Evolutionary conservation across 2,329 filamentous ascomycete species (phyloP), one percentile per base, ranked within the genome.

Genomic region (Fusarium austroafricanum): DNA sequence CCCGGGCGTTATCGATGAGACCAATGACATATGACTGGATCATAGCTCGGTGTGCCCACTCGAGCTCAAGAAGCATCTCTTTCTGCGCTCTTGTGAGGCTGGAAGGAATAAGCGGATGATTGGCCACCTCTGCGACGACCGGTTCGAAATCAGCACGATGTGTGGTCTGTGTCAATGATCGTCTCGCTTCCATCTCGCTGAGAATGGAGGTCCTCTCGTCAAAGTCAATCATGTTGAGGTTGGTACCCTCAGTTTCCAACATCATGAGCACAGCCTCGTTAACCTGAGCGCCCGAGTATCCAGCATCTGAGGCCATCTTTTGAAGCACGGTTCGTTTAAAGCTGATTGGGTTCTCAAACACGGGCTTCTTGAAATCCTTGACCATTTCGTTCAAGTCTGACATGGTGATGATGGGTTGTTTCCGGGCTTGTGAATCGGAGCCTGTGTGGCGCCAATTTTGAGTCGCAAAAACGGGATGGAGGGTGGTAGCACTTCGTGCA

Each of bases 1-100:
- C 79, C 11, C 55, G 47, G 17, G 77, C 75, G 61, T 90, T 90
- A 71, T 91, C 88, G 23, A 89, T 85, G 42, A 92, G 76, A 2
- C 88, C 85, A 46, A 91, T 84, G 67, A 89, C 84, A 68, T 90
- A 92, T 2, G 89, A 90, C 47, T 89, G 86, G 45, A 92, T 81
- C 73, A 92, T 89, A 18, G 89, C 89, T 53, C 86, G 82, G 67
- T 92, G 89, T 9, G 89, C 89, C 87, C 89, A 91, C 52, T 89
- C 86, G 5, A 88, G 86, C 74, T 92, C 89, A 37, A 90, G 78
- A 3, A 92, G 77, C 86, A 90, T 89, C 75, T 91, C 89, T 52
- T 84, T 87, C 74, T 92, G 90, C n/a, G 86, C 82, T 59, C 82
- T 82, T 1, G 85, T 86, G n/a, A 92, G 82, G 31, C 81, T 79